Evolutionary conservation across 768 basidiomycete species (phyloP), one percentile per base, ranked within the genome.

Genomic region (Mycena galopus): DNA sequence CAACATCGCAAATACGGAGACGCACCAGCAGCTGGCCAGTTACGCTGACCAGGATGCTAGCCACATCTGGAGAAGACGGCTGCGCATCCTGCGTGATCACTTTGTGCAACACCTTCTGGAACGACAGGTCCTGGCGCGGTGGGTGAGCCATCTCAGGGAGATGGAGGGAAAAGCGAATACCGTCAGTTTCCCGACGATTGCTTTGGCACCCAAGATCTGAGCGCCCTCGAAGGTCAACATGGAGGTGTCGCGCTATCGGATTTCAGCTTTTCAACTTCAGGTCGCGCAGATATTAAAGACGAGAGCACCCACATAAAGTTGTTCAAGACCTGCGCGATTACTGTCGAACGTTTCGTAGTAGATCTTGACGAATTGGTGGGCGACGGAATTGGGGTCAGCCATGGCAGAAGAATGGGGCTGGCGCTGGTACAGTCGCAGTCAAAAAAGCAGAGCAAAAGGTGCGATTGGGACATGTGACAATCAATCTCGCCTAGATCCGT

Each of bases 11-110:
- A 27, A 25, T 37, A 35, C 9, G 23, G n/a, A n/a, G 30, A 83
- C 90, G 73, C 75, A 95, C 97, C 56, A 92, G 39, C 42, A 98
- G 85, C 55, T 91, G 81, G 4, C 97, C 97, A n/a, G 96, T 98
- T 23, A 99, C 96, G 79, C 91, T 91, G 69, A 98, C 95, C 59
- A 95, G 81, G 70, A 91, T 81, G 75, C 89, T 91, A 1, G 90
- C 87, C 12, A 87, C 79, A 10, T 82, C 76, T 2, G 84, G 81
- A 7, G 88, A 87, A 1, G 96, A 94, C 1, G 97, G 97, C 81
- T 99, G 98, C 16, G 92, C 94, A 80, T 98, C 96, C 50, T 91
- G 83, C 9, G 96, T 98, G 25, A 89, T 85, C 77, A 98, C 87
- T 61, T 90, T 89, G 87, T 98, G 97, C 77, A 83, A 82, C 59